Base-by-base conservation (phyloP, 192 early-diverging fungal genomes). In the Umbelopsis isabellina region DNA sequence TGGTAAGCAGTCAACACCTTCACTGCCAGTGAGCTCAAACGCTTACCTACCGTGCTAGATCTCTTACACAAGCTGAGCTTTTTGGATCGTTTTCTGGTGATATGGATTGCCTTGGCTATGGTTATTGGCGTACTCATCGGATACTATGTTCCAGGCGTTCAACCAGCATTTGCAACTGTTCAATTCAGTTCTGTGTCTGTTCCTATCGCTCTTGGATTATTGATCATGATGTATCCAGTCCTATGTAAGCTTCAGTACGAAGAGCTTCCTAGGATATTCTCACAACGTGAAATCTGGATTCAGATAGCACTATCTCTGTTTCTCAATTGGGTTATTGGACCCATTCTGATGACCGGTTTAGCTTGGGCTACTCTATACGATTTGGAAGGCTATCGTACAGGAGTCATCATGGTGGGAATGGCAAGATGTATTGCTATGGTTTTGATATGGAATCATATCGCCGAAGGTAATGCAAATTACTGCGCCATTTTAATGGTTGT, bases 371-470 rank as follows among this genome's bases (percentile, higher is more conserved):
- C 83, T 16, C 75, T 92, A 12, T 86, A 87, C 3, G 90, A 92
- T 74, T 76, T 90, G 27, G 83, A 82, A 48, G 83, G 84, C n/a
- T 86, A 86, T 66, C 85, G 90, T 21, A 84, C 80, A 4, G 91
- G 91, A 1, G 82, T 92, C 12, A 82, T 92, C 50, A 73, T 86
- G 52, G 84, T 86, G 13, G 84, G 78, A 0, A 20, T 79, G 44
- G 78, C 78, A 21, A 49, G 89, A 21, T 91, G 90, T 78, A 92
- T 91, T 72, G 91, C 91, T 44, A 92, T 93, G 90, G 91, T 93
- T 4, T 69, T 93, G 50, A 90, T 93, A 13, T 92, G 91, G 90
- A 90, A 89, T 72, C 71, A 89, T 33, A 81, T 93, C 5, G 87
- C 90, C 30, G 75, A 72, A 9, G 90, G 91, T 1, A 88, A 93